Conservation (phyloP, 768 basidiomycete species). For the Leccinum aurantiacum region DNA sequence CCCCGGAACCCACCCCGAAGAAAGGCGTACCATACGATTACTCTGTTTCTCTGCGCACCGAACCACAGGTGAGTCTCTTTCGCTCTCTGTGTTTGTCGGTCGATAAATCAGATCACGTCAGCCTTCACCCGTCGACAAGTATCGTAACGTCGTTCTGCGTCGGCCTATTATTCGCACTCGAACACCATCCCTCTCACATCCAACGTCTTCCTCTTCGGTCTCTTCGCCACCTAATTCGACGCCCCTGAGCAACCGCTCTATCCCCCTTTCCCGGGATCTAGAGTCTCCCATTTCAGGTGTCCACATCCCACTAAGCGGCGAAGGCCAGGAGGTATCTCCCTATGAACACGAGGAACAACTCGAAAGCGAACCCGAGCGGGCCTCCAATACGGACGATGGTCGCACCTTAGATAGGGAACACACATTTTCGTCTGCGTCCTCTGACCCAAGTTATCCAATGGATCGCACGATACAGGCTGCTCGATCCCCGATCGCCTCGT, state of each 20-base stretch:
- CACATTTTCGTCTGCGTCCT: slow-evolving; percentile 73
- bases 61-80: slow-evolving; percentile 49
- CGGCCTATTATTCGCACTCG: slow-evolving; percentile 51
- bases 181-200: slow-evolving; percentile 67
- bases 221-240: slow-evolving; percentile 67
- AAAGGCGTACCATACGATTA: slow-evolving; percentile 48
- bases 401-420: slow-evolving; percentile 45
- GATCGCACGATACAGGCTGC: slow-evolving; percentile 26
- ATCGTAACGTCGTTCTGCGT: slow-evolving; percentile 61
- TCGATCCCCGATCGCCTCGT: slow-evolving; percentile 38
- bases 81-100: not conserved
- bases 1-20: slow-evolving; percentile 43
- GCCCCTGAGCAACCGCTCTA: slow-evolving; percentile 54
- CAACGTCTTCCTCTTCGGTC: slow-evolving; percentile 47
- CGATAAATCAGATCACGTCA: slow-evolving; percentile 25
- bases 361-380: slow-evolving; percentile 25
- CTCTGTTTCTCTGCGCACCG: slow-evolving; percentile 58
- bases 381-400: slow-evolving; percentile 25
- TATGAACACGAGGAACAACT: slow-evolving; percentile 5
- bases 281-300: slow-evolving; percentile 49
- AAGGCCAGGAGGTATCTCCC: slow-evolving; percentile 10
- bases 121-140: slow-evolving; percentile 63
- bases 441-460: slow-evolving; percentile 33
- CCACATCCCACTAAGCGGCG: slow-evolving; percentile 41
- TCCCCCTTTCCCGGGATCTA: slow-evolving; percentile 38